Percentiles rank a stretch among this genome's conserved stretches.
phyloP scores from a whole-genome alignment of 1,284 basidiomycete genomes.

The Ganoderma sinense region DNA sequence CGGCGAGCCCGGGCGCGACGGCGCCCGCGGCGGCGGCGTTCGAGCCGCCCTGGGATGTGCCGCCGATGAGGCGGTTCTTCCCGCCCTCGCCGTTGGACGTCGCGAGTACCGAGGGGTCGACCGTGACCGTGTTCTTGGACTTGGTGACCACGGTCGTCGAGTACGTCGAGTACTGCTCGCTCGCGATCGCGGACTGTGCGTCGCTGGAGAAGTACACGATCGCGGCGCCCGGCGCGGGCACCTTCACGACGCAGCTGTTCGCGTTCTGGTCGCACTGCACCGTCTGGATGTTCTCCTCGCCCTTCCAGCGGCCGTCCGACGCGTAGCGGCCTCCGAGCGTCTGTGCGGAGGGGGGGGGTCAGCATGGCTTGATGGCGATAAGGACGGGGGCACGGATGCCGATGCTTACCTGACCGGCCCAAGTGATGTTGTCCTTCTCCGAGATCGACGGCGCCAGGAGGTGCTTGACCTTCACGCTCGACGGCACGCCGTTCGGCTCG shows the following conservation, averaged over 20 bases:
- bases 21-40: conserved; percentile 28
- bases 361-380: not conserved
- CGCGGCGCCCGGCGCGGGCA: conserved; percentile 75
- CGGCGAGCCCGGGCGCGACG: conserved; percentile 22
- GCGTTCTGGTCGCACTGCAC: conserved; percentile 59
- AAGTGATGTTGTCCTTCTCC: conserved; percentile 75
- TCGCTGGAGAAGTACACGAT: conserved; percentile 71
- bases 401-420: conserved; percentile 62
- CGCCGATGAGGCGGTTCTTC: conserved; percentile 35
- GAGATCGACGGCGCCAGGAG: conserved; percentile 58
- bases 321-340: conserved; percentile 69
- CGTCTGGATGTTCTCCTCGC: conserved; percentile 56
- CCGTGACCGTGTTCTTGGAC: conserved; percentile 48
- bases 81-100: conserved; percentile 41
- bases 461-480: conserved; percentile 61
- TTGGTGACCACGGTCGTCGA: conserved; percentile 60
- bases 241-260: conserved; percentile 64
- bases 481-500: conserved; percentile 45
- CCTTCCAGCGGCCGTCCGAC: conserved; percentile 71
- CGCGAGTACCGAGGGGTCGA: conserved; percentile 41
- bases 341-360: conserved; percentile 43
- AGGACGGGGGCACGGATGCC: not conserved
- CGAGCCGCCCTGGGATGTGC: conserved; percentile 43
- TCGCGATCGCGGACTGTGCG: conserved; percentile 46
- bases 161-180: conserved; percentile 52